Percentiles rank a stretch among this genome's conserved stretches.
Evolutionary conservation across 108 stramenopile species (phyloP).

Genomic region (Nitzschia palea): DNA sequence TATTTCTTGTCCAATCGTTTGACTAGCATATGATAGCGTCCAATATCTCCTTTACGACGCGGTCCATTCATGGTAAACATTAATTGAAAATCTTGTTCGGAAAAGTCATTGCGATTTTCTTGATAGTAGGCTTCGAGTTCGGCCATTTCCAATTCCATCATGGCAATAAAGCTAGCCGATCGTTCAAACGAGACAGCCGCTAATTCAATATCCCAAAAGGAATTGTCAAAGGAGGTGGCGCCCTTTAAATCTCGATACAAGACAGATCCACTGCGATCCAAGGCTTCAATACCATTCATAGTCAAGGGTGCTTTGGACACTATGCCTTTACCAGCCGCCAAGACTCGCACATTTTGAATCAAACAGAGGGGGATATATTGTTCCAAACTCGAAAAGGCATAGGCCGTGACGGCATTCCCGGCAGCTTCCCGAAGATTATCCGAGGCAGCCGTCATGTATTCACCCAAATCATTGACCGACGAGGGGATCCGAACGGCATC

Average conservation of each 20-base stretch:
- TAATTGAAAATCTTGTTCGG: conserved; percentile 74
- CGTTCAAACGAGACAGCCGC: conserved; percentile 84
- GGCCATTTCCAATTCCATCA: conserved; percentile 84
- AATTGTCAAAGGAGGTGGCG: conserved; percentile 82
- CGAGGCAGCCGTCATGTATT: conserved; percentile 78
- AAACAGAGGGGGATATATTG: conserved; percentile 83
- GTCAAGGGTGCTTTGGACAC: conserved; percentile 61
- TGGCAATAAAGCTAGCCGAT: conserved; percentile 78
- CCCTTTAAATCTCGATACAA: conserved; percentile 86
- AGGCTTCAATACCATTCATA: conserved; percentile 80
- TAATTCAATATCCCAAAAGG: conserved; percentile 85
- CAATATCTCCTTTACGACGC: conserved; percentile 67
- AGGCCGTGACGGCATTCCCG: conserved; percentile 83
- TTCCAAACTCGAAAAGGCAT: conserved; percentile 80
- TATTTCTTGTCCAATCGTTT: conserved; percentile 9
- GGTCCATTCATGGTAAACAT: conserved; percentile 86
- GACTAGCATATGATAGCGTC: conserved; percentile 63
- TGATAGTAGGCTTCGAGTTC: conserved; percentile 79
- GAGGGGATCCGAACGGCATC: conserved; percentile 85
- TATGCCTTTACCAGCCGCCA: conserved; percentile 70
- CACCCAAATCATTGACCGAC: conserved; percentile 83
- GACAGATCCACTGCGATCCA: conserved; percentile 84
- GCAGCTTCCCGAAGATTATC: conserved; percentile 83
- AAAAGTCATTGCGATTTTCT: conserved; percentile 66
- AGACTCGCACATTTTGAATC: conserved; percentile 79